A percentile compares a stretch with the other conserved stretches of the same genome.
Conservation (phyloP, 2,329 filamentous ascomycete genomes). For the Ceratocystis cubensis region DNA sequence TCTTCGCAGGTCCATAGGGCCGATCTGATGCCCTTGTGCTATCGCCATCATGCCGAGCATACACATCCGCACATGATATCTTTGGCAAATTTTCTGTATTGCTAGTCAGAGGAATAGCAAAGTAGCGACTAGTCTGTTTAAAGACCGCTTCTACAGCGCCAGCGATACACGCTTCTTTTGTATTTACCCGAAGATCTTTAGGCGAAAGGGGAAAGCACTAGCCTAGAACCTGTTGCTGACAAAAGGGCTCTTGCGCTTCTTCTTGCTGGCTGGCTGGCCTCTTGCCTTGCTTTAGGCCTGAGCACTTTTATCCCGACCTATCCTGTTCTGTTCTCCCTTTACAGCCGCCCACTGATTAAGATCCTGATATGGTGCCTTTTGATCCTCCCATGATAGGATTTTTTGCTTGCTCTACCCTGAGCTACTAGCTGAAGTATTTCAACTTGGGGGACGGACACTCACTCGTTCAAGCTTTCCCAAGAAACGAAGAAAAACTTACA, state of each 20-base stretch:
- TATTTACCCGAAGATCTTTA: conserved; percentile 4
- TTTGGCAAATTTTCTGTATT: neutral
- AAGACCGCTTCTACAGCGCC: neutral
- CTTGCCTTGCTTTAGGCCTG: neutral
- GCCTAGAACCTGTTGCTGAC: neutral
- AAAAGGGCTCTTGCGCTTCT: neutral
- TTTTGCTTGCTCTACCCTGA: neutral
- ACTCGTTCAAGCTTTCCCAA: neutral
- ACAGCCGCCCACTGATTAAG: neutral
- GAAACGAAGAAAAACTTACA: neutral
- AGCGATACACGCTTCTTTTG: conserved; percentile 3
- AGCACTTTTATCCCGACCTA: neutral
- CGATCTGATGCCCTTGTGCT: conserved; percentile 20
- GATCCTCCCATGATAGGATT: neutral
- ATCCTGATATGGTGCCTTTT: neutral
- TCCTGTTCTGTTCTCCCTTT: neutral
- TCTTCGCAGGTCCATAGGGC: conserved; percentile 23
- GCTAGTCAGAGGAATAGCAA: neutral
- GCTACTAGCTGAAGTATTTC: neutral
- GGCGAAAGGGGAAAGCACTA: neutral
- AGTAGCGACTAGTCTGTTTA: neutral
- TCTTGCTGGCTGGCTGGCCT: neutral
- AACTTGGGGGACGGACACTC: neutral
- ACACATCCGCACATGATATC: neutral
- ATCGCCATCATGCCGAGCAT: neutral